Percentiles rank a stretch among this genome's conserved stretches.
phyloP scores from a whole-genome alignment of 805 yeast genomes.

The Barnettozyma botsteinii region DNA sequence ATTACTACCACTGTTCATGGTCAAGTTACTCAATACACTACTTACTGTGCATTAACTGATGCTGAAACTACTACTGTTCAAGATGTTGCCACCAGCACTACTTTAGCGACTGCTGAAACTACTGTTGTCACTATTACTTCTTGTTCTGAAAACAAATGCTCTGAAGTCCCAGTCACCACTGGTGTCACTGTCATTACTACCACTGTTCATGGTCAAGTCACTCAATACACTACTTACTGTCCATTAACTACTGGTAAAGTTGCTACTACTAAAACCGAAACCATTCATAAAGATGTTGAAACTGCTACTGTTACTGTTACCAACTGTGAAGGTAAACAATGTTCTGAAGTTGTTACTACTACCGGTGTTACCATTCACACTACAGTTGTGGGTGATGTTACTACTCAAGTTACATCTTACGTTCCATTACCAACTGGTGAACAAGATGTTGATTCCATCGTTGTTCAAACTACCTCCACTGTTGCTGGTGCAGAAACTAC shows the following conservation, averaged over 20 bases:
- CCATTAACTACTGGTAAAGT: constrained; percentile 23
- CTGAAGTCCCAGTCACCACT: constrained; percentile 29
- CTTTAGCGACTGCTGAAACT: not conserved
- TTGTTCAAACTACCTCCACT: not conserved
- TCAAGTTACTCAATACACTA: constrained; percentile 3
- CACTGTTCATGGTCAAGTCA: constrained; percentile 18
- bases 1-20: constrained; percentile 1
- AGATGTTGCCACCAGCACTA: not conserved
- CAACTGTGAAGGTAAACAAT: not conserved
- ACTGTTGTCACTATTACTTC: constrained; percentile 30
- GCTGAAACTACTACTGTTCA: constrained; percentile 3
- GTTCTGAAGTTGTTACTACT: not conserved
- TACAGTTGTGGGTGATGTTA: not conserved
- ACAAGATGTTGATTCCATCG: too few species aligned
- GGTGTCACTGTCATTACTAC: constrained; percentile 21
- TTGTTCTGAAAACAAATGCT: constrained; percentile 30
- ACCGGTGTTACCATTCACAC: not conserved
- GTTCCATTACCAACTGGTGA: not conserved
- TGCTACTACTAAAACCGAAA: not conserved
- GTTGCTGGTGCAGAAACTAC: not conserved
- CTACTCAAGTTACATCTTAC: not conserved
- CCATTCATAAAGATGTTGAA: not conserved
- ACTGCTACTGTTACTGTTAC: not conserved
- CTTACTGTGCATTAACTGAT: constrained; percentile 3
- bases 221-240: constrained; percentile 30